A percentile compares a stretch with the other conserved stretches of the same genome.
Conservation (phyloP, 257 asterid species). For the Lycium barbarum region DNA sequence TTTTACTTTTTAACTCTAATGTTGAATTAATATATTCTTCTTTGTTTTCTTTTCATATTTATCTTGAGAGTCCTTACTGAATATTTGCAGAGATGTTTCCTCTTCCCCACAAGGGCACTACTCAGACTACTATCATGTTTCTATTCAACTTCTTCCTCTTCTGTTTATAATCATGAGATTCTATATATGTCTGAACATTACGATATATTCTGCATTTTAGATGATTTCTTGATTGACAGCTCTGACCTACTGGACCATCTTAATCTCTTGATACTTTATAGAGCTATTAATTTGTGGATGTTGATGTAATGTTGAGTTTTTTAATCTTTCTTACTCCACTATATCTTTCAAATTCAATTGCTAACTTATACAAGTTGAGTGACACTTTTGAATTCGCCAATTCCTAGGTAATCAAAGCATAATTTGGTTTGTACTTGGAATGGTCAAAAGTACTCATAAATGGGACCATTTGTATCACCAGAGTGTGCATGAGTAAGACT, state of each 20-base stretch:
- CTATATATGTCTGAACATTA: not conserved
- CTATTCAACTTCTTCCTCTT: conserved; percentile 22
- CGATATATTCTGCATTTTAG: not conserved
- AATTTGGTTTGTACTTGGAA: conserved; percentile 24
- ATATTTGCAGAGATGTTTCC: conserved; percentile 25
- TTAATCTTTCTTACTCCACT: not conserved
- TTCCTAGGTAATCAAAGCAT: conserved; percentile 22
- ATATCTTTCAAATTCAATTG: not conserved
- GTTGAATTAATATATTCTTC: not conserved
- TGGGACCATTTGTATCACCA: conserved; percentile 1
- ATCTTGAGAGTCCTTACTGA: not conserved
- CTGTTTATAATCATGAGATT: conserved; percentile 23
- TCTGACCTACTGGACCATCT: not conserved
- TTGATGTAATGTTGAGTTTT: not conserved
- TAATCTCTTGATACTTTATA: not conserved
- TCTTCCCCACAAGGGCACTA: conserved; percentile 18
- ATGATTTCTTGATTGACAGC: not conserved
- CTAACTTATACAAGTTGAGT: not conserved
- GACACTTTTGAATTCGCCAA: conserved; percentile 25
- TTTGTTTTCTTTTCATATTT: conserved; percentile 19
- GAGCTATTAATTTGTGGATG: not conserved
- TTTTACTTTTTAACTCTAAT: no score
- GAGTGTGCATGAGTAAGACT: not conserved
- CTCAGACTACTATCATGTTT: conserved; percentile 23
- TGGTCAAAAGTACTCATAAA: conserved; percentile 27